Evolutionary conservation across 139 green algal genomes (phyloP).

Genomic region (Tetradesmus lagerheimii): DNA sequence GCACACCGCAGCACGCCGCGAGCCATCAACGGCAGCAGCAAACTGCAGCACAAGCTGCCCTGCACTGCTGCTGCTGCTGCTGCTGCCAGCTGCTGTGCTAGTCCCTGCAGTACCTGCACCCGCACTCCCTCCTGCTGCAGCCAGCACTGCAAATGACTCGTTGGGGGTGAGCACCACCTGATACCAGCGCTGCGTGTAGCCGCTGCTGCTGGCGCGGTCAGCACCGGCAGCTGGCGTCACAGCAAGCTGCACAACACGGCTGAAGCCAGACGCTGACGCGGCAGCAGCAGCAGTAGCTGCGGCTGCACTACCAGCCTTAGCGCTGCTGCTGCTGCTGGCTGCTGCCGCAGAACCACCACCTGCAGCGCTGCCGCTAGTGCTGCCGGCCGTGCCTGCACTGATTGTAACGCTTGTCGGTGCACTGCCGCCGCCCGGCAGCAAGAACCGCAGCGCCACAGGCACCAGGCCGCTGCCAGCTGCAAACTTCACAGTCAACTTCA

Average conservation of each 20-base stretch:
- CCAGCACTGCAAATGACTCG: conserved; percentile 19
- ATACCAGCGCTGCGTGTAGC: conserved; percentile 8
- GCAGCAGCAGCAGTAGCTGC: neutral
- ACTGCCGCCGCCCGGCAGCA: neutral
- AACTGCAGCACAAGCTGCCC: conserved; percentile 25
- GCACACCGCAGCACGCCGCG: conserved; percentile 4
- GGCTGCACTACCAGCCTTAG: neutral
- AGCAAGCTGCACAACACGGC: neutral
- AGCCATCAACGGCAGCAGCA: neutral
- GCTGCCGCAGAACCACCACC: neutral
- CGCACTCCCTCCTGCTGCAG: neutral
- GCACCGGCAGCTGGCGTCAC: neutral
- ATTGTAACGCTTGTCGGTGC: neutral
- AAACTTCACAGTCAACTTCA: conserved; percentile 31
- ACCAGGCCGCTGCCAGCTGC: neutral
- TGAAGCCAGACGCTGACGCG: neutral
- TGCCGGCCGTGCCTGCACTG: neutral
- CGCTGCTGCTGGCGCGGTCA: neutral
- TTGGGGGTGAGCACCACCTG: neutral
- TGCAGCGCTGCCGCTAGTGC: neutral
- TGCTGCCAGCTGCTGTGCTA: neutral
- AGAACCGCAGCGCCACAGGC: conserved; percentile 15
- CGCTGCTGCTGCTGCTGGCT: neutral
- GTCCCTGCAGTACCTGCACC: neutral
- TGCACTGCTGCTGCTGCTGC: conserved; percentile 38